Evolutionary conservation across 1,284 basidiomycete species (phyloP).

Genomic region (Pulveroboletus ridleyi): DNA sequence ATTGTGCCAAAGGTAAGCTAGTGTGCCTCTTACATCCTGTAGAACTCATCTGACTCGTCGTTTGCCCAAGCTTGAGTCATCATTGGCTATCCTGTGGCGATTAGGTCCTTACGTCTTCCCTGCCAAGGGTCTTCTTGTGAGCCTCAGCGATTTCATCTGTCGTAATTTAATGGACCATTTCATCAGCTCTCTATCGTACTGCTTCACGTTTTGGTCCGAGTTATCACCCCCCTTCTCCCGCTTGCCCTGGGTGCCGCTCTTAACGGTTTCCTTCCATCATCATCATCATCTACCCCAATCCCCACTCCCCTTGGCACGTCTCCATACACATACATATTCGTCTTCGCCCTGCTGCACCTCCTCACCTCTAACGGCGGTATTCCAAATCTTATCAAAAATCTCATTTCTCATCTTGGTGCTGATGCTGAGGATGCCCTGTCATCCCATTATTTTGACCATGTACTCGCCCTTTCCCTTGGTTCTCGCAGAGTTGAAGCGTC

Average conservation of each 20-base stretch:
- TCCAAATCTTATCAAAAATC: slow-evolving; percentile 67
- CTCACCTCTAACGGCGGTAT: slow-evolving; percentile 77
- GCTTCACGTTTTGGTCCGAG: slow-evolving; percentile 75
- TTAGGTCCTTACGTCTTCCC: slow-evolving; percentile 30
- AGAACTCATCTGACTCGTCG: neutral
- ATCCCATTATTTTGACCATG: slow-evolving; percentile 78
- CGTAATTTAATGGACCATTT: slow-evolving; percentile 17
- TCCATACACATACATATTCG: slow-evolving; percentile 68
- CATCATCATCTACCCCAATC: slow-evolving; percentile 26
- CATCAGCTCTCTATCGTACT: slow-evolving; percentile 66
- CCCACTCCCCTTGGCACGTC: slow-evolving; percentile 46
- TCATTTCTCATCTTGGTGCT: slow-evolving; percentile 90
- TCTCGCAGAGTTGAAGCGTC: slow-evolving; percentile 39
- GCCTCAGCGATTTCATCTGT: slow-evolving; percentile 7
- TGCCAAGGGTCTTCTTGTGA: slow-evolving; percentile 32
- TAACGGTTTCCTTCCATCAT: slow-evolving; percentile 52
- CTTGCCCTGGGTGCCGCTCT: slow-evolving; percentile 77
- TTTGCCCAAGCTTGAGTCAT: slow-evolving; percentile 24
- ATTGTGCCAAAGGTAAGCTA: slow-evolving; percentile 22
- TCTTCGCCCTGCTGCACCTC: slow-evolving; percentile 69
- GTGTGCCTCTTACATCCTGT: neutral
- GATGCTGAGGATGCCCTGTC: slow-evolving; percentile 86
- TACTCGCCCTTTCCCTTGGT: slow-evolving; percentile 84
- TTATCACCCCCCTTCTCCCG: slow-evolving; percentile 79
- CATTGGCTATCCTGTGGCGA: slow-evolving; percentile 26